phyloP scores from a whole-genome alignment of 1,284 basidiomycete genomes.

The Ceratobasidium sp. region DNA sequence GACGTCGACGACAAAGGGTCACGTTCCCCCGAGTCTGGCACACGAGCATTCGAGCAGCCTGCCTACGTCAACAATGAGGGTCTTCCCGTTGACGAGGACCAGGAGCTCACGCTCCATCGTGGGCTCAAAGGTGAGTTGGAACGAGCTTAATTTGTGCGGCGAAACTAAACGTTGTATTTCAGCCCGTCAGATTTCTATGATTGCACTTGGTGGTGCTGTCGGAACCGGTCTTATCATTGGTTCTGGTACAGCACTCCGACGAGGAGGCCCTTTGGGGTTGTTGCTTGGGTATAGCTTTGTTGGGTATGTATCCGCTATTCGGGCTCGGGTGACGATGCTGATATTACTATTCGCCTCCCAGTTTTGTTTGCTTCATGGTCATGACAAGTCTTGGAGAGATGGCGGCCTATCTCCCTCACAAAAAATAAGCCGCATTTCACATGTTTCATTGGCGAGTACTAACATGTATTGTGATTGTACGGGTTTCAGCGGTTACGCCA shows the following conservation, averaged over 20 bases:
- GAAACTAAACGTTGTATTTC: conserved; percentile 6
- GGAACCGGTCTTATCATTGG: conserved; percentile 82
- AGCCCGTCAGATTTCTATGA: conserved; percentile 65
- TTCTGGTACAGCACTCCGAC: conserved; percentile 51
- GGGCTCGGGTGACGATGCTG: neutral
- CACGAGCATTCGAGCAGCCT: conserved; percentile 10
- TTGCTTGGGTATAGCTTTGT: conserved; percentile 53
- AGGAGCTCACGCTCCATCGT: conserved; percentile 56
- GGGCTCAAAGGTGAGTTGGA: conserved; percentile 57
- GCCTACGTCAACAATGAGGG: conserved; percentile 21
- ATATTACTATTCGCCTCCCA: neutral
- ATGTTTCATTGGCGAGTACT: conserved; percentile 13
- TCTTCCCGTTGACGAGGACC: conserved; percentile 31
- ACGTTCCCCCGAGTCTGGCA: conserved; percentile 13
- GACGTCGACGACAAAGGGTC: conserved; percentile 22
- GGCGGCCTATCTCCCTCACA: conserved; percentile 53
- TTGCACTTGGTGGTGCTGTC: conserved; percentile 62
- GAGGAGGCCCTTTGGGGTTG: conserved; percentile 54
- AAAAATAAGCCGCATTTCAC: conserved; percentile 45
- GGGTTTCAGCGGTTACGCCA: conserved; percentile 44
- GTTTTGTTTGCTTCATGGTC: conserved; percentile 38
- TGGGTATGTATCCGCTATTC: conserved; percentile 37
- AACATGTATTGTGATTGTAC: conserved; percentile 30
- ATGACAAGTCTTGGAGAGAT: conserved; percentile 46
- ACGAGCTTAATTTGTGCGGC: neutral